Percentiles rank a stretch among this genome's conserved stretches.
phyloP scores from a whole-genome alignment of 164 flowering plant species.

The Stephania yunnanensis region DNA sequence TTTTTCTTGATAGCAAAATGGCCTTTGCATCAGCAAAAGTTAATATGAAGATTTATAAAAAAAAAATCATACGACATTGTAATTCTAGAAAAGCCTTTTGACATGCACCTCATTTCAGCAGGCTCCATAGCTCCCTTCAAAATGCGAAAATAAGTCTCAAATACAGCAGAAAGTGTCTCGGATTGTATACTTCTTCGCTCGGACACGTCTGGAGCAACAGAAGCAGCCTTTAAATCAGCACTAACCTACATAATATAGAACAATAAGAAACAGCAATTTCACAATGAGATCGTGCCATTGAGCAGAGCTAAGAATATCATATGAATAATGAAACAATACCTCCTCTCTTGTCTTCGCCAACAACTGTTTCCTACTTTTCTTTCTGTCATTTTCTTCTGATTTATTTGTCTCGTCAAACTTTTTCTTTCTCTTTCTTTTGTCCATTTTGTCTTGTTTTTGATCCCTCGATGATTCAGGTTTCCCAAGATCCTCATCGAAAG shows the following conservation, averaged over 20 bases:
- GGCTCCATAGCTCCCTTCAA: constrained; percentile 55
- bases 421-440: constrained; percentile 39
- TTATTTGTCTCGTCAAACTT: constrained; percentile 40
- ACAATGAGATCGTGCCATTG: background rate
- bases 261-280: constrained; percentile 8
- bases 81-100: background rate
- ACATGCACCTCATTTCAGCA: constrained; percentile 33
- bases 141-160: constrained; percentile 82
- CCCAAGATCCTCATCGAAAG: constrained; percentile 84
- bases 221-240: constrained; percentile 72
- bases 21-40: too few species aligned
- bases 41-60: too few species aligned
- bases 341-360: constrained; percentile 61
- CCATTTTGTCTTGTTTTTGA: constrained; percentile 31
- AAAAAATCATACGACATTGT: background rate
- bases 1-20: too few species aligned
- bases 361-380: constrained; percentile 51
- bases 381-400: constrained; percentile 42
- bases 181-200: constrained; percentile 70
- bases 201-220: constrained; percentile 49
- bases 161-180: constrained; percentile 78
- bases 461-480: constrained; percentile 30
- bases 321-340: constrained; percentile 37
- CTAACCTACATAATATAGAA: constrained; percentile 43
- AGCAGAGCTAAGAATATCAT: background rate